Percentiles rank a stretch among this genome's conserved stretches.
Conservation (phyloP, 768 basidiomycete genomes). For the Mycena alexandri region DNA sequence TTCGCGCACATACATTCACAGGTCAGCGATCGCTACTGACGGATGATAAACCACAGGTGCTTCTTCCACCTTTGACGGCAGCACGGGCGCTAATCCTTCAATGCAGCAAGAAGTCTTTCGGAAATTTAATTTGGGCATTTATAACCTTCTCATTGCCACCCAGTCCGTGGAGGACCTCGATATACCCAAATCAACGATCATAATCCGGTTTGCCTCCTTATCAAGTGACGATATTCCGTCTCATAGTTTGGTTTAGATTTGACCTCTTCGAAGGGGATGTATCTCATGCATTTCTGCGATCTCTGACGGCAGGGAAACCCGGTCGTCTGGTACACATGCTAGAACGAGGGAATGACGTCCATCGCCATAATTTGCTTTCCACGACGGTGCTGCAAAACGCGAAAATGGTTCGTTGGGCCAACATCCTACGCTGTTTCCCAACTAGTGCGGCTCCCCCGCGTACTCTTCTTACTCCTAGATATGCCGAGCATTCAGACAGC, state of each 20-base stretch:
- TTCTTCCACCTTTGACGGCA: not conserved
- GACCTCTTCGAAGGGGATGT: conserved; percentile 74
- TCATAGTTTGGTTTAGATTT: conserved; percentile 54
- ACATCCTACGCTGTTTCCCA: conserved; percentile 53
- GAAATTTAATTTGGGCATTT: conserved; percentile 65
- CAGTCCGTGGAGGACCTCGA: conserved; percentile 72
- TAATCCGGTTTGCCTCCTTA: conserved; percentile 66
- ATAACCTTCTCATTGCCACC: conserved; percentile 75
- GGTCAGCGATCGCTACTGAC: conserved; percentile 48
- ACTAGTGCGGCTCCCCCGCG: conserved; percentile 60
- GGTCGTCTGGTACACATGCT: conserved; percentile 74
- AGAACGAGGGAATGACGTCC: conserved; percentile 67
- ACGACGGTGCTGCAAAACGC: conserved; percentile 53
- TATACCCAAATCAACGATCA: conserved; percentile 65
- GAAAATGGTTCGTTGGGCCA: conserved; percentile 63
- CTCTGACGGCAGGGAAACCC: conserved; percentile 59
- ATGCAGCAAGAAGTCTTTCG: conserved; percentile 61
- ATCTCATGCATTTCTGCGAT: conserved; percentile 68
- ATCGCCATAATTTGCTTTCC: conserved; percentile 64
- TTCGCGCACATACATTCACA: conserved; percentile 66
- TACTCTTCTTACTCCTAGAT: conserved; percentile 53
- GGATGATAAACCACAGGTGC: conserved; percentile 47
- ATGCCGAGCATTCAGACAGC: conserved; percentile 63
- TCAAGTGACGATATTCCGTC: not conserved
- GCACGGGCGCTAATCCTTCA: conserved; percentile 3